Conservation (phyloP, 139 green algal genomes). For the Limnomonas spitsbergensis region DNA sequence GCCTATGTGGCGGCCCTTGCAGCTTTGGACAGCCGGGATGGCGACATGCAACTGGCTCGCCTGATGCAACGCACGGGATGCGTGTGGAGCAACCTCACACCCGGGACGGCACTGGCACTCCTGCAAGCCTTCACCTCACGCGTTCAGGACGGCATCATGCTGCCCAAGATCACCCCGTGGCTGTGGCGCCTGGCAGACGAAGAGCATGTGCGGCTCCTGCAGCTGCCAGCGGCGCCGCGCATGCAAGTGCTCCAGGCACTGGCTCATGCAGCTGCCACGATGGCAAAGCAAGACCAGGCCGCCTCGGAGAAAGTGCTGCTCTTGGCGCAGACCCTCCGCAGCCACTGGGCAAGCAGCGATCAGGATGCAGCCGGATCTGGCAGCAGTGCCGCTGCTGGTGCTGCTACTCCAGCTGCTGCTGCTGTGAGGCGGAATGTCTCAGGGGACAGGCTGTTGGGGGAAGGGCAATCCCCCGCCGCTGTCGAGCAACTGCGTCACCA, state of each 20-base stretch:
- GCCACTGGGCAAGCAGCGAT: neutral
- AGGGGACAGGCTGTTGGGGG: no score
- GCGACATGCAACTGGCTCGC: neutral
- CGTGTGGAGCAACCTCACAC: neutral
- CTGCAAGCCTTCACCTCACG: neutral
- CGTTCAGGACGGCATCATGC: neutral
- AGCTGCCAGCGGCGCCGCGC: neutral
- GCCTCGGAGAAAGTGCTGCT: neutral
- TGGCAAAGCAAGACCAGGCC: no score
- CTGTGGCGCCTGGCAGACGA: conserved; percentile 15
- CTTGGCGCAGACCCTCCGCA: neutral
- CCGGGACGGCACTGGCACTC: neutral
- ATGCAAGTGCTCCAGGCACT: neutral
- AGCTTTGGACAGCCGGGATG: neutral
- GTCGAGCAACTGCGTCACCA: no score
- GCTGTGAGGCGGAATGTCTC: no score
- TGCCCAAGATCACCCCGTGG: neutral
- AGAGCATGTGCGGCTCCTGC: neutral
- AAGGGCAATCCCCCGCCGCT: no score
- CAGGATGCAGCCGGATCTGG: no score
- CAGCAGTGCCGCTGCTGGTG: no score
- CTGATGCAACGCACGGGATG: neutral
- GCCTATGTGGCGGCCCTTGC: neutral
- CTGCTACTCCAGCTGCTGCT: no score
- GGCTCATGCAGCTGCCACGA: neutral